Evolutionary conservation across 139 green algal species (phyloP).

Genomic region (Eudorina sp.): DNA sequence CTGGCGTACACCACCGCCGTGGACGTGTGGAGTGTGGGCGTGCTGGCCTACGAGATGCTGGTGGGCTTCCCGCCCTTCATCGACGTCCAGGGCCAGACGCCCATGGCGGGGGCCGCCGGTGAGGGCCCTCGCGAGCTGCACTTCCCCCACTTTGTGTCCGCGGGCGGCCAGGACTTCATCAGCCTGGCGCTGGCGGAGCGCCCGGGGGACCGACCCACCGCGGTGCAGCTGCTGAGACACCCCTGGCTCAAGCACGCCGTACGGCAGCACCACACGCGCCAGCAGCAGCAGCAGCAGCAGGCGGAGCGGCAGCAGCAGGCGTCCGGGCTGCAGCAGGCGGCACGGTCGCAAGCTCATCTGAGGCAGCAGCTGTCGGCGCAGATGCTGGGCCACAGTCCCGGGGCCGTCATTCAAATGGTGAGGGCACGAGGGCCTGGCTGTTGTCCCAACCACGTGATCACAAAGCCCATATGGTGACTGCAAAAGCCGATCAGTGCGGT

Average conservation of each 20-base stretch:
- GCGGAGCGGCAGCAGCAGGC: neutral
- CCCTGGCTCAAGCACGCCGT: conserved; percentile 25
- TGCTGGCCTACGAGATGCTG: conserved; percentile 59
- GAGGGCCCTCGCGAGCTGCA: neutral
- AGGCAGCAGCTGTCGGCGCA: no score
- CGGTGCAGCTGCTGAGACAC: conserved; percentile 15
- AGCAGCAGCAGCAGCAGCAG: conserved; percentile 18
- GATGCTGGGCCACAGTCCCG: no score
- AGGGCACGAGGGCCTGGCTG: no score
- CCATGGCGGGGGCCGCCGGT: no score
- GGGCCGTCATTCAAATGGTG: no score
- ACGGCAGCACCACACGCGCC: neutral
- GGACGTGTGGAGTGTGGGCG: conserved; percentile 53
- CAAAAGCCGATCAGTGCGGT: no score
- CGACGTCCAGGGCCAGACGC: neutral
- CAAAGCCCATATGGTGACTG: no score
- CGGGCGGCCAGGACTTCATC: conserved; percentile 40
- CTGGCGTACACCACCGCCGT: conserved; percentile 48
- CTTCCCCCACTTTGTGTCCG: conserved; percentile 27
- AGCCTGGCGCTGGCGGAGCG: neutral
- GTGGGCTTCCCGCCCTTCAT: conserved; percentile 40
- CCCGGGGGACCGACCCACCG: conserved; percentile 18
- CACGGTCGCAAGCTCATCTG: no score
- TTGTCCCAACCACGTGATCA: no score
- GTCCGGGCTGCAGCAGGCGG: no score